Evolutionary conservation across 192 early-diverging fungal genomes (phyloP).

Genomic region (Rhizophlyctis rosea): DNA sequence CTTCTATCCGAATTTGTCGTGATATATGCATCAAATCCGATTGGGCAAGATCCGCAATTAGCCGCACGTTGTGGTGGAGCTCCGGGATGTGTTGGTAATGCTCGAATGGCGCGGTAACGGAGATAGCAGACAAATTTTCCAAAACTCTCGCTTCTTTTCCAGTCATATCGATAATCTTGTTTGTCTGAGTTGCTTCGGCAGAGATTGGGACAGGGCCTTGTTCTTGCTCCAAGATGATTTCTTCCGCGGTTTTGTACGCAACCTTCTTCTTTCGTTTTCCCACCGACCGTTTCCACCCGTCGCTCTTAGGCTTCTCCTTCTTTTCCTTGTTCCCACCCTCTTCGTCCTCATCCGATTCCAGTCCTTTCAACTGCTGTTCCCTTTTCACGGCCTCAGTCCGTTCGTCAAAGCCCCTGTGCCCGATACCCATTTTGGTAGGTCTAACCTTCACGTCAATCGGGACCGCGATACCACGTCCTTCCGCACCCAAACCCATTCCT

Average conservation of each 20-base stretch:
- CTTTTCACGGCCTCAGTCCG: slow-evolving; percentile 63
- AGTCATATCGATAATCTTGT: slow-evolving; percentile 86
- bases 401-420: slow-evolving; percentile 77
- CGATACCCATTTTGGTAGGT: slow-evolving; percentile 77
- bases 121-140: slow-evolving; percentile 32
- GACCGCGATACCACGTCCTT: slow-evolving; percentile 81
- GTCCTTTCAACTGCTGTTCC: slow-evolving; percentile 37
- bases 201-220: slow-evolving; percentile 9
- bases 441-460: slow-evolving; percentile 87
- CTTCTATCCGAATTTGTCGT: slow-evolving; percentile 52
- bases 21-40: slow-evolving; percentile 65
- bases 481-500: slow-evolving; percentile 86
- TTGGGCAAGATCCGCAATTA: slow-evolving; percentile 69
- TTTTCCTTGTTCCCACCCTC: slow-evolving; percentile 45
- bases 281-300: slow-evolving; percentile 45
- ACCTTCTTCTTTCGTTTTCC: slow-evolving; percentile 46
- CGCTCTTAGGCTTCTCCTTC: slow-evolving; percentile 32
- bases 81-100: slow-evolving; percentile 65
- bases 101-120: slow-evolving; percentile 29
- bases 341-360: slow-evolving; percentile 35
- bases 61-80: slow-evolving; percentile 70
- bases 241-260: slow-evolving; percentile 72
- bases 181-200: slow-evolving; percentile 28
- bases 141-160: slow-evolving; percentile 56
- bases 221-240: slow-evolving; percentile 61